A percentile compares a stretch with the other conserved stretches of the same genome.
phyloP scores from a whole-genome alignment of 805 yeast genomes.

The Candida golubevii region DNA sequence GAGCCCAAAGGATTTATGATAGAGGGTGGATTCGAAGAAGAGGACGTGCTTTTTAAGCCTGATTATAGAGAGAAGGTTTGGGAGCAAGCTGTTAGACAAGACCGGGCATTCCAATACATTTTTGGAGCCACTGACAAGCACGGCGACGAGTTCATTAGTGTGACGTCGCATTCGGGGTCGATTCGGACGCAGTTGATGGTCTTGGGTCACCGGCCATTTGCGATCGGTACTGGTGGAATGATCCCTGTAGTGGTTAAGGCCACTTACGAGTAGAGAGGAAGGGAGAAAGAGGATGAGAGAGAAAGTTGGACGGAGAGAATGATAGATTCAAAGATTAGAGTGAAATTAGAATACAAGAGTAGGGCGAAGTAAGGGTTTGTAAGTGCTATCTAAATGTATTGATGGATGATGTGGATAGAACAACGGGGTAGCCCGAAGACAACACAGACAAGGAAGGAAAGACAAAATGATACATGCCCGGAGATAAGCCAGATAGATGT shows the following conservation, averaged over 20 bases:
- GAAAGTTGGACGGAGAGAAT: too few relatives aligned
- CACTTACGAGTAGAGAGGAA: conserved; percentile 17
- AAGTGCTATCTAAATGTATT: too few relatives aligned
- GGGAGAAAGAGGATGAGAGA: too few relatives aligned
- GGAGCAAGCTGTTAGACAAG: conserved; percentile 36
- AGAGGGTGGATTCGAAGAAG: conserved; percentile 43
- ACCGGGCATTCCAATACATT: conserved; percentile 34
- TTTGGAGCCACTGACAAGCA: conserved; percentile 19
- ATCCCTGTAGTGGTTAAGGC: conserved; percentile 51
- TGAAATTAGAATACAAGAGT: too few relatives aligned
- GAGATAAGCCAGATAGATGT: too few relatives aligned
- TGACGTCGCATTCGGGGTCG: conserved; percentile 51
- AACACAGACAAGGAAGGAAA: too few relatives aligned
- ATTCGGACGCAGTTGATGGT: conserved; percentile 46
- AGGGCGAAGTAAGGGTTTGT: too few relatives aligned
- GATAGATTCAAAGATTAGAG: too few relatives aligned
- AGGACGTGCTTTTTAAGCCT: conserved; percentile 39
- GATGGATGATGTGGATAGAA: too few relatives aligned
- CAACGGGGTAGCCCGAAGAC: too few relatives aligned
- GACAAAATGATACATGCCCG: too few relatives aligned
- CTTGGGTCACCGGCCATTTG: conserved; percentile 44
- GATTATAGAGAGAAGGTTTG: conserved; percentile 39
- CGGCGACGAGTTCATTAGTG: conserved; percentile 28
- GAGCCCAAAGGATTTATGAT: conserved; percentile 36
- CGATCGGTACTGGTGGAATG: conserved; percentile 53